These are phyloP conservation scores for Boletus rufocinnamomeus DNA, from an alignment of 768 basidiomycete genomes.

Conservation along the genomic window DNA sequence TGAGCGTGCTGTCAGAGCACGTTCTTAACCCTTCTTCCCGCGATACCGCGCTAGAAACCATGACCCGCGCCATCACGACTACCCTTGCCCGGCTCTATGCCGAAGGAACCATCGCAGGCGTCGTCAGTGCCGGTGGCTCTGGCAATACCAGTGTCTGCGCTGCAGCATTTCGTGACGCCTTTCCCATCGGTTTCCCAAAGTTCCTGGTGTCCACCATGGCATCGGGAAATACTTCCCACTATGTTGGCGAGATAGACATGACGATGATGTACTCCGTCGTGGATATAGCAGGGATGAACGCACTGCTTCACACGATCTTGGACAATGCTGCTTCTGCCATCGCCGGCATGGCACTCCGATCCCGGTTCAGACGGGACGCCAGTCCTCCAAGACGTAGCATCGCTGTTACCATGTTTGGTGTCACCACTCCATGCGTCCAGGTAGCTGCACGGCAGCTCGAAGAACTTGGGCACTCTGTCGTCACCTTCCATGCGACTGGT, in stretches of 20 bases:
- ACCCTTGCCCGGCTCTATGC: slow-evolving; percentile 19
- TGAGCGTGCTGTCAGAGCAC: slow-evolving; percentile 8
- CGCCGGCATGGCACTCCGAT: slow-evolving; percentile 26
- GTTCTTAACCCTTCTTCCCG: slow-evolving; percentile 11
- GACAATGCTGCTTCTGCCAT: slow-evolving; percentile 33
- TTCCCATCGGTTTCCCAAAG: slow-evolving; percentile 35
- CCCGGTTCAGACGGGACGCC: not conserved
- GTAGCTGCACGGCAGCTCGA: slow-evolving; percentile 25
- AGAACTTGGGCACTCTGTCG: slow-evolving; percentile 25
- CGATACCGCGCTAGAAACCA: slow-evolving; percentile 13
- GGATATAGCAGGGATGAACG: slow-evolving; percentile 34
- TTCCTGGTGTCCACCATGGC: slow-evolving; percentile 36
- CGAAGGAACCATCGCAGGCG: slow-evolving; percentile 20
- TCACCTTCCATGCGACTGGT: slow-evolving; percentile 32
- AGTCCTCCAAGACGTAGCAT: slow-evolving; percentile 6
- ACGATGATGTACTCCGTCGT: slow-evolving; percentile 37
- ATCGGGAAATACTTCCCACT: slow-evolving; percentile 26
- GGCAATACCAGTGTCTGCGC: slow-evolving; percentile 30
- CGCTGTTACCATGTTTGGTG: slow-evolving; percentile 33
- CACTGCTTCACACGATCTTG: slow-evolving; percentile 22
- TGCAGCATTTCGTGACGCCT: slow-evolving; percentile 21
- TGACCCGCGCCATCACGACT: slow-evolving; percentile 22
- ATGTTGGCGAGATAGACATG: slow-evolving; percentile 36
- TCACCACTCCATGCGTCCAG: slow-evolving; percentile 26
- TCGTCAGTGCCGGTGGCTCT: slow-evolving; percentile 27